These are phyloP conservation scores for Rubia tinctorum DNA, from an alignment of 305 asterid genomes.

Conservation along the genomic window DNA sequence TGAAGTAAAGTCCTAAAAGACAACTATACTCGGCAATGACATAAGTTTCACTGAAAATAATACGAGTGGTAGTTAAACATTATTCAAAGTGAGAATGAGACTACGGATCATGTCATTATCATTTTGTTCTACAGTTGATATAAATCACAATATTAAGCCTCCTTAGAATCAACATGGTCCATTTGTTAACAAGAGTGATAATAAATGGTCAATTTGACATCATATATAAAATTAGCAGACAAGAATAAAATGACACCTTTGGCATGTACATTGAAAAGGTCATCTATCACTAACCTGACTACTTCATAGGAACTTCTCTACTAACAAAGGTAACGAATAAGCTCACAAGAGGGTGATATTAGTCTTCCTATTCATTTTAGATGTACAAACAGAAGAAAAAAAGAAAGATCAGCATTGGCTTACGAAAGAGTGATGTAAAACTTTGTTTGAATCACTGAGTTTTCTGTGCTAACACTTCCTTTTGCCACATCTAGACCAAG, in stretches of 20 bases:
- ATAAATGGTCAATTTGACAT: not conserved
- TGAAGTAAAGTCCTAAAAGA: not conserved
- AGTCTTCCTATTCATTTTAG: not conserved
- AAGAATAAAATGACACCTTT: not conserved
- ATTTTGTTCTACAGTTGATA: not conserved
- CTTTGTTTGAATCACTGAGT: constrained; percentile 69
- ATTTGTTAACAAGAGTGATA: not conserved
- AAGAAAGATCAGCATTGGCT: constrained; percentile 18
- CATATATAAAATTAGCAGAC: not conserved
- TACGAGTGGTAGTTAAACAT: not conserved
- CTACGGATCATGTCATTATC: not conserved
- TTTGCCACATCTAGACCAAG: constrained; percentile 89
- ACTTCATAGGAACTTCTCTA: not conserved
- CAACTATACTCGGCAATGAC: not conserved
- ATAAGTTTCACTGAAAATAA: not conserved
- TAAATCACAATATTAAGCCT: not conserved
- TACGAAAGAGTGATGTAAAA: constrained; percentile 71
- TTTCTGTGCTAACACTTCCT: constrained; percentile 87
- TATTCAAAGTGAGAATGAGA: too few relatives aligned
- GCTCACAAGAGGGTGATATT: not conserved
- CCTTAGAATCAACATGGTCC: not conserved
- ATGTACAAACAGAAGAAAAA: not conserved
- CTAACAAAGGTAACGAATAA: constrained; percentile 5
- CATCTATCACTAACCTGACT: not conserved
- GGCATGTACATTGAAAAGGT: not conserved